Conservation (phyloP, 2,329 filamentous ascomycete genomes). For the Ophiostoma quercus region DNA sequence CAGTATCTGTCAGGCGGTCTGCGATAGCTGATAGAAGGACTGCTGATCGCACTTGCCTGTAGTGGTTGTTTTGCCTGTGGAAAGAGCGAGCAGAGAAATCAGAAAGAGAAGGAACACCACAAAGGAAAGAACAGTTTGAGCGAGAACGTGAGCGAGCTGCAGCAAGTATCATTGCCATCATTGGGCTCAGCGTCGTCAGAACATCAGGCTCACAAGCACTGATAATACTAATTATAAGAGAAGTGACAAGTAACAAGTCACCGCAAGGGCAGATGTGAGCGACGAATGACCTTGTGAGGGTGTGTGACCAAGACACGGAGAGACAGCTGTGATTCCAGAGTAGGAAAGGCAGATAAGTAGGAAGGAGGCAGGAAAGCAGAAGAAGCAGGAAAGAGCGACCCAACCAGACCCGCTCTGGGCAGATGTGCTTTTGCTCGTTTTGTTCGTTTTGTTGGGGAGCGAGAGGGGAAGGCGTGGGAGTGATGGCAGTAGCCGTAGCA, state of each 20-base stretch:
- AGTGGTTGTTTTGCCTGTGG: neutral
- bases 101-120: too few species aligned
- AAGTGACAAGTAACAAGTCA: conserved; percentile 2
- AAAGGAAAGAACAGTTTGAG: conserved; percentile 2
- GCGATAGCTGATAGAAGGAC: neutral
- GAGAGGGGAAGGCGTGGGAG: neutral
- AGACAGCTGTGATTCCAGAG: neutral
- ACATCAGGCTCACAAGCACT: neutral
- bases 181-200: neutral
- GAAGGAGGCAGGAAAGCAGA: too few species aligned
- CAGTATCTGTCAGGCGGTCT: neutral
- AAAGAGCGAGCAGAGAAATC: too few species aligned
- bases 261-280: neutral
- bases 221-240: neutral
- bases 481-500: neutral
- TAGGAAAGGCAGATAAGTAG: neutral
- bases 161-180: neutral
- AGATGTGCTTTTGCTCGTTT: neutral
- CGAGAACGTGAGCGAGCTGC: neutral
- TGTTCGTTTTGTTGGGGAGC: conserved; percentile 4
- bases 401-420: conserved; percentile 14
- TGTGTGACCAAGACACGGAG: neutral
- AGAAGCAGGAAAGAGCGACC: neutral
- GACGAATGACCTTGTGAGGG: conserved; percentile 5
- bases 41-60: conserved; percentile 12